Evolutionary conservation across 257 asterid genomes (phyloP), one percentile per base, ranked within the genome.

Genomic region (Eustoma russellianum): DNA sequence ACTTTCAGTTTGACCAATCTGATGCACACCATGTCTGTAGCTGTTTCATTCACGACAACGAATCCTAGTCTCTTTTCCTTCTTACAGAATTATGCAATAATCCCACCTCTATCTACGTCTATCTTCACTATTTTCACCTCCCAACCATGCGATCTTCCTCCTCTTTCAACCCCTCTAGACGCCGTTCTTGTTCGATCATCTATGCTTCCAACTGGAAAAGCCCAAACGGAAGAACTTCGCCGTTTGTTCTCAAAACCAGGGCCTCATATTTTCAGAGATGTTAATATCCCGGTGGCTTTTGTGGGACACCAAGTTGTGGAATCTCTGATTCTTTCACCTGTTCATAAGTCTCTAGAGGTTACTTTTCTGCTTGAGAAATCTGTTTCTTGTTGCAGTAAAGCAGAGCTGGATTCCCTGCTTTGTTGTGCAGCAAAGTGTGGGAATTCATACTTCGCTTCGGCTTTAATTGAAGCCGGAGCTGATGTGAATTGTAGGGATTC

Each of bases 21-120:
- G 2, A 84, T 88, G 96, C 96, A 88, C 71, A 84, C 96, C 75
- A 88, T 84, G 96, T 56, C 90, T 2, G 93, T 88, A 0, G 95
- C 96, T 1, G 52, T 88, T 56, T 79, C 86, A 12, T 78, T 88
- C 62, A 74, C 95, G 13, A 41, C 86, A 24, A 69, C 91, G 5
- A 68, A 64, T 41, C 70, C 84, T 1, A 66, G 83, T 1, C 14
- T 61, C 47, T 82, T 80, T 72, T 70, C 77, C 8, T 68, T 82
- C 64, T 59, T 78, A 12, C 74, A 73, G 7, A 48, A 82, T 5
- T 73, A 76, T 43, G 74, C 83, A 2, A 56, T 82, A 38, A 70
- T 88, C 68, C 81, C 78, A 2, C 96, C 95, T 24, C 91, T 82
- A 15, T 77, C 95, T 8, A 52, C 86, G 1, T 45, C 83, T 0